These are phyloP conservation scores for Suillus discolor DNA, from an alignment of 768 basidiomycete species.

Conservation along the genomic window DNA sequence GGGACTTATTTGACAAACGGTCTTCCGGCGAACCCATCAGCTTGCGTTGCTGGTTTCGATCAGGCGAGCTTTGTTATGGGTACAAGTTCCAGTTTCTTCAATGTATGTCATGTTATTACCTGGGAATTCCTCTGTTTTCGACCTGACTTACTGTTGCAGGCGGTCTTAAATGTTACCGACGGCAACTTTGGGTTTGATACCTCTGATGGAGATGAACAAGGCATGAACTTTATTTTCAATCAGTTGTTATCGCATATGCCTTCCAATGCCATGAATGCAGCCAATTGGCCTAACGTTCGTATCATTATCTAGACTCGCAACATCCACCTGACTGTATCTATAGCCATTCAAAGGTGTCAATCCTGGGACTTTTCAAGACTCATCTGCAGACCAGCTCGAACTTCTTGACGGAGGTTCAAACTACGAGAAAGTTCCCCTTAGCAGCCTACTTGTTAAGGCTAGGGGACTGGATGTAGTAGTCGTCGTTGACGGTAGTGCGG, in stretches of 20 bases:
- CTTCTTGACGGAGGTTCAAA: constrained; percentile 77
- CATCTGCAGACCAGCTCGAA: constrained; percentile 52
- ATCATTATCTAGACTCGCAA: not conserved
- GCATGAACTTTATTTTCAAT: constrained; percentile 50
- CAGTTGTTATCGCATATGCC: constrained; percentile 52
- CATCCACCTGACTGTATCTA: constrained; percentile 10
- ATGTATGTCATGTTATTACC: constrained; percentile 37
- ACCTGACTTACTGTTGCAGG: constrained; percentile 31
- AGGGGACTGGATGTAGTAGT: constrained; percentile 76
- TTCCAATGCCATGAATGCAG: constrained; percentile 47
- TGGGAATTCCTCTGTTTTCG: not conserved
- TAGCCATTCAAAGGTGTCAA: constrained; percentile 57
- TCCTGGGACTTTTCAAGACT: constrained; percentile 51
- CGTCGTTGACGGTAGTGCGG: constrained; percentile 68
- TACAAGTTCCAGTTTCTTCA: constrained; percentile 70
- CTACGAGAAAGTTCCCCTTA: constrained; percentile 69
- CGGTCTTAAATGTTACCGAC: constrained; percentile 50
- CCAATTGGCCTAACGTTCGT: constrained; percentile 64
- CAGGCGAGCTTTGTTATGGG: constrained; percentile 77
- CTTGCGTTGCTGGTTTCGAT: constrained; percentile 77
- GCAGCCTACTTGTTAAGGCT: constrained; percentile 68
- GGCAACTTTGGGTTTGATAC: constrained; percentile 41
- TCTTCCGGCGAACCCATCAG: constrained; percentile 49
- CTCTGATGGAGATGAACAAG: constrained; percentile 33
- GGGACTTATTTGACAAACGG: constrained; percentile 70